Base-by-base conservation (phyloP, 768 basidiomycete species). In the Pleurotus citrinopileatus region DNA sequence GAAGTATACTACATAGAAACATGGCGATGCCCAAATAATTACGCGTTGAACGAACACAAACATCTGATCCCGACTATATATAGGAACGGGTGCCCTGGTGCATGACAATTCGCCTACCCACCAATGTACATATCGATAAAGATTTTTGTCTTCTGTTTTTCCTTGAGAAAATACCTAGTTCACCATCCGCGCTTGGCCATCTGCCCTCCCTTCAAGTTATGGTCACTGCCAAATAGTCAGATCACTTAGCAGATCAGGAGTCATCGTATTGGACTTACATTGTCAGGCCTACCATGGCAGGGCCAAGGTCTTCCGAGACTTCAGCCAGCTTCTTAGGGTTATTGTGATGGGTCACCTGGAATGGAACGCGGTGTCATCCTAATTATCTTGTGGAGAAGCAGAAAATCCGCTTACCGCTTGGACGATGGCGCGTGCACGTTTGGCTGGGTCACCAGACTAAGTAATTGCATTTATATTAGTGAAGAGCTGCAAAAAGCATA, bases 361-460 rank as follows among this genome's bases (percentile, higher is more conserved):
- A 34, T n/a, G 51, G n/a, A 26, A 38, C 56, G 22, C n/a, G 38
- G 40, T 52, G n/a, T n/a, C n/a, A n/a, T n/a, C n/a, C n/a, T n/a
- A n/a, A n/a, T n/a, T n/a, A n/a, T n/a, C n/a, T n/a, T n/a, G n/a
- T n/a, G n/a, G n/a, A n/a, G n/a, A n/a, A n/a, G n/a, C n/a, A n/a
- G n/a, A 20, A 19, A 25, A 51, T 50, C 54, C 36, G 26, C 73
- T 62, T 63, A 95, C 94, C 36, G 97, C 92, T 73, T 98, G 94
- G 22, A 99, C 97, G 61, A 98, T 95, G 6, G 97, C 95, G 46
- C 86, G 84, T 4, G 97, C 97, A 46, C 94, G 85, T 69, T 94
- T 95, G 37, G 88, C 92, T 19, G 97, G 94, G 66, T 98, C 89
- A 45, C 88, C 91, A 40, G 94, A 94, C 86, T 95, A 57, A 17